phyloP scores from a whole-genome alignment of 352 stramenopile genomes.

The Blastocystis sp. region DNA sequence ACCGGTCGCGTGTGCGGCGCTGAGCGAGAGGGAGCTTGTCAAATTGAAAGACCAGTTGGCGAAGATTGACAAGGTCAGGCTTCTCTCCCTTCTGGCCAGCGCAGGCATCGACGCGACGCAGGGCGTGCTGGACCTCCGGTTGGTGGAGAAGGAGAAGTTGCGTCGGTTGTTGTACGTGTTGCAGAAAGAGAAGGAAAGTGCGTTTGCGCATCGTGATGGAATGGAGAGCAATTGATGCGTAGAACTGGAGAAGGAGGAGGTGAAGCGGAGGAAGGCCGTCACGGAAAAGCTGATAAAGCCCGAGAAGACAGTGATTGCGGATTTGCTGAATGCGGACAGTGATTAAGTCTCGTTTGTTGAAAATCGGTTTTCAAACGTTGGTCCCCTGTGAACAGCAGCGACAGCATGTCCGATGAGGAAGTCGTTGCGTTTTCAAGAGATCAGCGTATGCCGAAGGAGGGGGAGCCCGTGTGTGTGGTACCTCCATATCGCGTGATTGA shows the following conservation, averaged over 20 bases:
- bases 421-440: conserved; percentile 56
- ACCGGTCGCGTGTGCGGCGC: not conserved
- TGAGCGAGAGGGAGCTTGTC: not conserved
- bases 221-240: not conserved
- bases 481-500: not conserved
- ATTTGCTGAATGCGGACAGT: not conserved
- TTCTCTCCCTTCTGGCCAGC: not conserved
- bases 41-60: not conserved
- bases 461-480: conserved; percentile 62
- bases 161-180: not conserved
- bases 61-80: not conserved
- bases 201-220: not conserved
- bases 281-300: conserved; percentile 81
- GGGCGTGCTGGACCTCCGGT: not conserved
- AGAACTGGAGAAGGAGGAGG: conserved; percentile 6
- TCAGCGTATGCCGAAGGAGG: conserved; percentile 28
- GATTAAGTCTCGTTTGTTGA: not conserved
- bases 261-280: conserved; percentile 51
- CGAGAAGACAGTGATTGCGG: conserved; percentile 77
- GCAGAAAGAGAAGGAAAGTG: conserved; percentile 19
- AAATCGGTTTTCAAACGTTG: not conserved
- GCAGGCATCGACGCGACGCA: not conserved
- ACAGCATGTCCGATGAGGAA: conserved; percentile 52
- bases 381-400: not conserved
- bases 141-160: not conserved